Evolutionary conservation across 208 protist species (phyloP).

Genomic region (Leishmania gerbilli): DNA sequence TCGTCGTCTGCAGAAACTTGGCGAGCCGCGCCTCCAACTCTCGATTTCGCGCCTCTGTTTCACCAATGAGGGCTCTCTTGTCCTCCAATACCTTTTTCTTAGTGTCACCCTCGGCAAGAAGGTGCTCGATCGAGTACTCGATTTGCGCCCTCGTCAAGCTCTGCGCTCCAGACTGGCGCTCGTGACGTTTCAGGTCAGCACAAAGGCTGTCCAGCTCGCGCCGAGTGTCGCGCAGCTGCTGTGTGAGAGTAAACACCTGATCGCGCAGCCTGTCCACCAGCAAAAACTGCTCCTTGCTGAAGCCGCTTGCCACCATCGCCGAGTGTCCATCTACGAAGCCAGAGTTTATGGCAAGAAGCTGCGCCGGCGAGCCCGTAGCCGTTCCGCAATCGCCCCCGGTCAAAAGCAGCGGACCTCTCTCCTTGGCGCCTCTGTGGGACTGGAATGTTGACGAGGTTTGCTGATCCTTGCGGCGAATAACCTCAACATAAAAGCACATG

Average conservation of each 20-base stretch:
- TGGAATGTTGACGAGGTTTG: not conserved
- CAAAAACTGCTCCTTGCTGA: constrained; percentile 70
- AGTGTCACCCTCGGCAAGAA: constrained; percentile 53
- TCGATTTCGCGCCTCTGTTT: constrained; percentile 57
- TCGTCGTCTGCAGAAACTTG: constrained; percentile 49
- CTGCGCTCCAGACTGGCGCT: constrained; percentile 34
- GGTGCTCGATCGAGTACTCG: constrained; percentile 65
- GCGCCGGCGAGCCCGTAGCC: not conserved
- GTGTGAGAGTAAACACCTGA: constrained; percentile 65
- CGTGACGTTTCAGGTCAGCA: constrained; percentile 45
- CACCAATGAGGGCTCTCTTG: constrained; percentile 39
- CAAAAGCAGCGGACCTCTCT: not conserved
- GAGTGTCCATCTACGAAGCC: not conserved
- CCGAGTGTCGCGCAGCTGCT: constrained; percentile 62
- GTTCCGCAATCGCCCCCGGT: not conserved
- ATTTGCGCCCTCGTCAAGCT: constrained; percentile 64
- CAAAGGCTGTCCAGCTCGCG: constrained; percentile 52
- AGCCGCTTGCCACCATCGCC: constrained; percentile 25
- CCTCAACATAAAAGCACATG: constrained; percentile 66
- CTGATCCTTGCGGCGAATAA: constrained; percentile 54
- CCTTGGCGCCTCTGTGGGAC: constrained; percentile 1
- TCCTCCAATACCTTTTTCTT: constrained; percentile 41
- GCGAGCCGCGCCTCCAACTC: constrained; percentile 48
- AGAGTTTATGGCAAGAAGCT: constrained; percentile 6
- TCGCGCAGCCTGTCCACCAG: constrained; percentile 67